Conservation (phyloP, 2,329 filamentous ascomycete species). For the Trichophyton simii region DNA sequence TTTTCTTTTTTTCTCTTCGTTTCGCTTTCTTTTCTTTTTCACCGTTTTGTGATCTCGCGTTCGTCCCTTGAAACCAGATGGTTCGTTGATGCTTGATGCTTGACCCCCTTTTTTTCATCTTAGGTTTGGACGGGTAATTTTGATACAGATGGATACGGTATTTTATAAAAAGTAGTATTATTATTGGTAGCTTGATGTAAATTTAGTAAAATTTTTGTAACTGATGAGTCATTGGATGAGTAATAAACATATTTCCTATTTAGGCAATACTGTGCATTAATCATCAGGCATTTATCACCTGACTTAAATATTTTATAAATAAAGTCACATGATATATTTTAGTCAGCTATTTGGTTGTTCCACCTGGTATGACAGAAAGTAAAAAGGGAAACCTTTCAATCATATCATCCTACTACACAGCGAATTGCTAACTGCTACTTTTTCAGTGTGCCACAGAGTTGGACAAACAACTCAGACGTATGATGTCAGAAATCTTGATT, state of each 20-base stretch:
- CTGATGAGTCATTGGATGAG: neutral
- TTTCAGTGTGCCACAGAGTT: too few relatives aligned
- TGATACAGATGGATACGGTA: too few relatives aligned
- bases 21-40: neutral
- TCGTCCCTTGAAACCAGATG: neutral
- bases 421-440: too few relatives aligned
- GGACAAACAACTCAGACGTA: too few relatives aligned
- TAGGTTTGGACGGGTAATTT: neutral
- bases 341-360: constrained; percentile 17
- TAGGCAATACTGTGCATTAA: neutral
- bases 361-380: too few relatives aligned
- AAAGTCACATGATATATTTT: constrained; percentile 13
- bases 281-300: neutral
- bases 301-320: neutral
- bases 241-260: neutral
- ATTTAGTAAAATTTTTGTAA: neutral
- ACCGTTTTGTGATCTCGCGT: neutral
- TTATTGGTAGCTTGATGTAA: neutral
- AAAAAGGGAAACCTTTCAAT: too few relatives aligned
- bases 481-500: too few relatives aligned
- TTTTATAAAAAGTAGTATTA: neutral
- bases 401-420: too few relatives aligned
- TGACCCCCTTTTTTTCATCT: neutral
- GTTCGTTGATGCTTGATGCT: neutral
- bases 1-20: too few relatives aligned